A percentile compares a stretch with the other conserved stretches of the same genome.
phyloP scores from a whole-genome alignment of 163 green algal genomes.

The Scenedesmus sp. region DNA sequence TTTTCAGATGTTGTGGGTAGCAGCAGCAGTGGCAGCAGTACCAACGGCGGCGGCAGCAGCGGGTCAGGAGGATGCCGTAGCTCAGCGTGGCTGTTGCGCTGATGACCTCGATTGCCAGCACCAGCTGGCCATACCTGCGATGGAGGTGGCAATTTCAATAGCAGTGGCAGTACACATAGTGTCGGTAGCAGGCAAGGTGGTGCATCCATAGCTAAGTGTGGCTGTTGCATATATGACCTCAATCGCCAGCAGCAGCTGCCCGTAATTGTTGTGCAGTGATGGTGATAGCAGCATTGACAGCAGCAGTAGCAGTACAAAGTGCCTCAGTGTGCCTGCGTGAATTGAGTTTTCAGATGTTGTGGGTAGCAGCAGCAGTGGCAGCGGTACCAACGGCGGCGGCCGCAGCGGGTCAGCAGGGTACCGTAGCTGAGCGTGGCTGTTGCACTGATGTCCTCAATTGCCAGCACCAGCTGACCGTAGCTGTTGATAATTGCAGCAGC shows the following conservation, averaged over 20 bases:
- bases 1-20: background rate
- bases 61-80: slow-evolving; percentile 68
- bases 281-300: background rate
- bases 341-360: no score
- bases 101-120: slow-evolving; percentile 79
- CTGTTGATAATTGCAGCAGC: background rate
- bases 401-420: slow-evolving; percentile 52
- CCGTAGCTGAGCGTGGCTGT: slow-evolving; percentile 77
- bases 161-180: background rate
- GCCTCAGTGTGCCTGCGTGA: no score
- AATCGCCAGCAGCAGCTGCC: no score
- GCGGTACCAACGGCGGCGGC: background rate
- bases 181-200: no score
- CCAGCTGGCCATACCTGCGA: slow-evolving; percentile 41
- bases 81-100: slow-evolving; percentile 72
- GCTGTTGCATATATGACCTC: no score
- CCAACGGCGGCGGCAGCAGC: no score
- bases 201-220: no score
- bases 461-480: slow-evolving; percentile 65
- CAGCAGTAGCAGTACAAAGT: background rate
- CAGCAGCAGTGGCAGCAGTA: background rate
- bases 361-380: background rate
- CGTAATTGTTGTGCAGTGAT: no score
- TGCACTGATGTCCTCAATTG: slow-evolving; percentile 75
- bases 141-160: background rate